These are phyloP conservation scores for Globisporangium lucens DNA, from an alignment of 352 stramenopile genomes.

Conservation along the genomic window DNA sequence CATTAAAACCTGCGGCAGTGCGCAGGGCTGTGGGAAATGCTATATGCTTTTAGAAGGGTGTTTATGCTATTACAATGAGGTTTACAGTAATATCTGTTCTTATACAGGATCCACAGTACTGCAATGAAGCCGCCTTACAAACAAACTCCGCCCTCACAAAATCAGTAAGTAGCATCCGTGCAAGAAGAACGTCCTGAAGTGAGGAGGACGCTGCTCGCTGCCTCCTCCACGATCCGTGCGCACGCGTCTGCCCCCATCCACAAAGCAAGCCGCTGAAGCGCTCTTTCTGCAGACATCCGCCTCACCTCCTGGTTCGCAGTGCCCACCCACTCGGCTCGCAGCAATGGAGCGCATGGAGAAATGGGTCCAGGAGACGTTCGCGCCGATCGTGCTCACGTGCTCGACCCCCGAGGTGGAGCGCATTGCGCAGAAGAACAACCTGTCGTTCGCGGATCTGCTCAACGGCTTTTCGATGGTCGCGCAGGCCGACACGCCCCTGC, in stretches of 20 bases:
- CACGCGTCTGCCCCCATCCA: neutral
- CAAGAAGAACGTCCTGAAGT: neutral
- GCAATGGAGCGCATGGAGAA: constrained; percentile 55
- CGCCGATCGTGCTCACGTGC: constrained; percentile 78
- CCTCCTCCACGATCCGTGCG: neutral
- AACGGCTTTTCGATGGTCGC: constrained; percentile 67
- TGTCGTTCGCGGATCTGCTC: constrained; percentile 70
- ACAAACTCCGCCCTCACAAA: neutral
- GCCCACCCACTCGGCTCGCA: too few species aligned
- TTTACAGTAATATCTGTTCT: too few species aligned
- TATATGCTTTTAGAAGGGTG: too few species aligned
- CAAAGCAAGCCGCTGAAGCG: neutral
- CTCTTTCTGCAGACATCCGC: too few species aligned
- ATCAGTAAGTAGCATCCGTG: neutral
- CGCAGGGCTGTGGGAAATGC: too few species aligned
- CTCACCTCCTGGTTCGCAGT: neutral
- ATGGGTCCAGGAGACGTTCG: constrained; percentile 79
- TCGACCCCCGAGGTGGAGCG: constrained; percentile 73
- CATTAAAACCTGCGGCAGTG: too few species aligned
- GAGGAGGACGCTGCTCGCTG: neutral
- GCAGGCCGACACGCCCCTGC: constrained; percentile 64
- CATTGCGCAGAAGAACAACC: constrained; percentile 78
- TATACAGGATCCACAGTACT: too few species aligned
- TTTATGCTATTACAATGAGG: too few species aligned
- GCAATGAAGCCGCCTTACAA: too few species aligned